These are phyloP conservation scores for Brachypodium distachyon DNA, from an alignment of 202 grass and related monocot species.

Conservation along the genomic window DNA sequence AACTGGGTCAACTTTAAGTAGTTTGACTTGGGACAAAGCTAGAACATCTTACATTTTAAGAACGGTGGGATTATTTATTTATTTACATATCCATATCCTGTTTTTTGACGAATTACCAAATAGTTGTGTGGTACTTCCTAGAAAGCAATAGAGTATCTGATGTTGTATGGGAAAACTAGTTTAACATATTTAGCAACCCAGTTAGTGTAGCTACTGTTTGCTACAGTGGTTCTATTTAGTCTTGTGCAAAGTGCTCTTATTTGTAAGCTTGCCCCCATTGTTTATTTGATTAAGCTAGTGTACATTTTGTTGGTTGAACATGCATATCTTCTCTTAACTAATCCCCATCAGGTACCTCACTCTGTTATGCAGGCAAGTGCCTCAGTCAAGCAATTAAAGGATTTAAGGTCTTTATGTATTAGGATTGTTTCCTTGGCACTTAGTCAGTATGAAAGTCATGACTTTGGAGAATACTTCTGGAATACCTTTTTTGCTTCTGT, in stretches of 20 bases:
- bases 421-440: conserved; percentile 67
- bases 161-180: background rate
- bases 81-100: background rate
- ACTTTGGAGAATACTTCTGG: conserved; percentile 83
- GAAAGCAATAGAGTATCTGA: background rate
- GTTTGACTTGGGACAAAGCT: no score
- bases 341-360: background rate
- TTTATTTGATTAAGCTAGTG: background rate
- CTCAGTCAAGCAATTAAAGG: conserved; percentile 74
- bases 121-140: background rate
- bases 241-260: background rate
- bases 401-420: conserved; percentile 71
- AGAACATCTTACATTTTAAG: no score
- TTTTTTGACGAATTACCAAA: conserved; percentile 2
- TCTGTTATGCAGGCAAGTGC: conserved; percentile 40
- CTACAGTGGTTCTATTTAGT: background rate
- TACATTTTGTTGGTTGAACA: background rate
- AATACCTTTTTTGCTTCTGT: conserved; percentile 66
- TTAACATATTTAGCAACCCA: background rate
- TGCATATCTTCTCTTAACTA: conserved; percentile 8
- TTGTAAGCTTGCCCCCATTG: background rate
- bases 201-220: background rate
- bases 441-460: conserved; percentile 51
- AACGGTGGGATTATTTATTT: no score
- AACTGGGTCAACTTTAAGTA: no score